Evolutionary conservation across 2,329 filamentous ascomycete species (phyloP).

Genomic region (Penicillium griseofulvum): DNA sequence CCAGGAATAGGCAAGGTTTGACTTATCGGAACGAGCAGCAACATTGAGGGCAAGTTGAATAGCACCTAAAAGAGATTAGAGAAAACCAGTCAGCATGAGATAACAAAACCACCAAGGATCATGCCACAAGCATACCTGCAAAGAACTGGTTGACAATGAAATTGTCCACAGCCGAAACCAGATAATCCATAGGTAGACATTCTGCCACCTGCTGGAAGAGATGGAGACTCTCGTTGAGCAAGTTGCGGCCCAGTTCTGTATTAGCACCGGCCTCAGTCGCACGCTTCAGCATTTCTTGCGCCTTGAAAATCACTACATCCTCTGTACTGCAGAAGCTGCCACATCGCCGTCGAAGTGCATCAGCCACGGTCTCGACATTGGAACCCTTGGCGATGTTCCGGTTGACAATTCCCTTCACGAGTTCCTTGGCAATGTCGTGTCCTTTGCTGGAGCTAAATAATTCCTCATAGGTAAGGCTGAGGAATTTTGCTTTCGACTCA

Average conservation of each 20-base stretch:
- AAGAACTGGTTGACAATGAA: constrained; percentile 85
- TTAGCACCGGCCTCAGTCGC: constrained; percentile 76
- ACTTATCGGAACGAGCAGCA: constrained; percentile 79
- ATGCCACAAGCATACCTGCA: constrained; percentile 54
- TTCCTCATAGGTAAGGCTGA: constrained; percentile 78
- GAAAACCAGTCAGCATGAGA: background rate
- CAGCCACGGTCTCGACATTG: constrained; percentile 95
- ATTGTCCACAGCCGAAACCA: constrained; percentile 72
- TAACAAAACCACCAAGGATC: constrained; percentile 14
- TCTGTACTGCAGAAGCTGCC: constrained; percentile 97
- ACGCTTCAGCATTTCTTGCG: constrained; percentile 88
- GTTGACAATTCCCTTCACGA: constrained; percentile 98
- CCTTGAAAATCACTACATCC: constrained; percentile 97
- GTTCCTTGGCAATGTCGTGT: constrained; percentile 84
- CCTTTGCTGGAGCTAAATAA: constrained; percentile 78
- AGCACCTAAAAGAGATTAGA: constrained; percentile 54
- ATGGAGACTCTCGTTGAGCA: constrained; percentile 83
- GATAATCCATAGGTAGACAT: constrained; percentile 75
- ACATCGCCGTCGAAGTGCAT: constrained; percentile 85
- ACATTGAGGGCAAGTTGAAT: constrained; percentile 83
- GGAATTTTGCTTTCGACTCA: constrained; percentile 64
- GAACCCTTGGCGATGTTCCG: constrained; percentile 95
- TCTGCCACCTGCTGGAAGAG: constrained; percentile 87
- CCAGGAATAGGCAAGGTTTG: constrained; percentile 81
- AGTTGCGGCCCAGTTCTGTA: constrained; percentile 70